Evolutionary conservation across 2,329 filamentous ascomycete species (phyloP), one percentile per base, ranked within the genome.

Genomic region (Neofusicoccum sp.): DNA sequence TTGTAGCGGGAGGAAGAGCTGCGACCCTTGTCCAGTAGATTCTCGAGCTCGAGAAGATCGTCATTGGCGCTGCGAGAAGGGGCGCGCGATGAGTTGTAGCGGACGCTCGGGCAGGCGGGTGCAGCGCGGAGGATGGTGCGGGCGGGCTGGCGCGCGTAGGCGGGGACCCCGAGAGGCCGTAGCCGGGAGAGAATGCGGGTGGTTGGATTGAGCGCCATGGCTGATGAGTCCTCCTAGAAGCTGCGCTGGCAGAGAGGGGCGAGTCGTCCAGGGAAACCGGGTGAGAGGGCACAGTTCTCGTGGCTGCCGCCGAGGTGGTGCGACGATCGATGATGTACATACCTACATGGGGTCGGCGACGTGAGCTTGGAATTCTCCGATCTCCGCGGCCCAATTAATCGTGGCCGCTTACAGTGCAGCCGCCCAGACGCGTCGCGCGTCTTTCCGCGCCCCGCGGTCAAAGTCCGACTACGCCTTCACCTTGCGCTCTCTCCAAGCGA

Each of bases 131-230:
- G 61, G 51, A 28, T 68, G 63, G 57, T 68, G 67, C 14, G 64
- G 47, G 58, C 64, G 66, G 16, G 64, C 47, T 24, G 61, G 34
- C 65, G 66, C 20, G 65, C 54, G 33, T 14, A 65, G 61, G 65
- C 40, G 48, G 74, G 68, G 58, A 67, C 71, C 49, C 67, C 71
- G 64, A 68, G 65, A 33, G 71, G 26, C 16, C 71, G 69, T 40
- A 70, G 71, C 45, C 68, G 68, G 51, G 68, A 64, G 63, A 69
- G 63, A 20, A 68, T 63, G 51, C 72, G 72, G 65, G 70, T 45
- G 24, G 58, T 54, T 33, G 43, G 33, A 40, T 48, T 51, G 16
- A 61, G n/a, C 9, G 49, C 48, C 62, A 63, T 63, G 8, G 31
- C 43, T 30, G 20, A 33, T n/a, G 30, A n/a, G n/a, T 26, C 24